Conservation (phyloP, 1,284 basidiomycete species). For the Ceratobasidium sp. region DNA sequence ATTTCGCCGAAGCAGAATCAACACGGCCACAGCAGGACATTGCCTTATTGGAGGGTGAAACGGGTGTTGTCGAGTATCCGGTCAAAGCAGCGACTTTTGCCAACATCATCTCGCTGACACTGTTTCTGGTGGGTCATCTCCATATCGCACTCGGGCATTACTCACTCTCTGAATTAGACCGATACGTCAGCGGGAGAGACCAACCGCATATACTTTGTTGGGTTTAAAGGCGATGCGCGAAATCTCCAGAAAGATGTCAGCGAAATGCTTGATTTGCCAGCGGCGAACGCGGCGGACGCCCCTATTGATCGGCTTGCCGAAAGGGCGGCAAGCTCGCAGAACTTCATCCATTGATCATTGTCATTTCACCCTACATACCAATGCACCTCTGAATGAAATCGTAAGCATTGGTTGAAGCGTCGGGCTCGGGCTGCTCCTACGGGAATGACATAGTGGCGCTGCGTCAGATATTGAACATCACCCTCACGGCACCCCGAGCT, state of each 20-base stretch:
- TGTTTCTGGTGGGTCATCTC: conserved; percentile 76
- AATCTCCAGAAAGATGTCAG: conserved; percentile 67
- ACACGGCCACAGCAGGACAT: conserved; percentile 76
- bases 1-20: conserved; percentile 75
- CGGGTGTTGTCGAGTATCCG: conserved; percentile 76
- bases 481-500: no score
- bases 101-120: conserved; percentile 73
- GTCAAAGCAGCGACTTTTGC: conserved; percentile 77
- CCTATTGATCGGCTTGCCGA: conserved; percentile 69
- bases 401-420: no score
- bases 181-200: conserved; percentile 71
- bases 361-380: no score
- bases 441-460: no score
- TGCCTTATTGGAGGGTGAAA: conserved; percentile 73
- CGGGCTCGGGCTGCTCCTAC: no score
- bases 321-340: conserved; percentile 57
- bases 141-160: no score
- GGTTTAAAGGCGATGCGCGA: conserved; percentile 79
- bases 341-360: conserved; percentile 42
- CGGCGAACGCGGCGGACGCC: conserved; percentile 75
- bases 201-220: conserved; percentile 77
- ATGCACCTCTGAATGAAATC: no score
- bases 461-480: no score
- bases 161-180: conserved; percentile 57
- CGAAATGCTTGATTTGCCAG: conserved; percentile 73